These are phyloP conservation scores for Ceratocystis smalleyi DNA, from an alignment of 2,329 filamentous ascomycete genomes.

Conservation along the genomic window DNA sequence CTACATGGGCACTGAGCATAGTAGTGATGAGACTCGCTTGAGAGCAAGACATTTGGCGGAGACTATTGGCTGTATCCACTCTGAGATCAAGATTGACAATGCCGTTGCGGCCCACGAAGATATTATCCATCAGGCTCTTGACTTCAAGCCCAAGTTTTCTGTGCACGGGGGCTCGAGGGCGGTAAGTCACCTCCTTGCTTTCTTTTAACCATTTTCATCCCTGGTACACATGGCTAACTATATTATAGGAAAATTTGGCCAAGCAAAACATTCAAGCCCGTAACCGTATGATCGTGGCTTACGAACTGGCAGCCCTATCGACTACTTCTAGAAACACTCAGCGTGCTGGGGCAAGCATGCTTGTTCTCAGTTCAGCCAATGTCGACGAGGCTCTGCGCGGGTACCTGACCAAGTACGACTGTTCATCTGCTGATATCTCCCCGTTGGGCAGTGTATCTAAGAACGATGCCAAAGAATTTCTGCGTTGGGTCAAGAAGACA, in stretches of 20 bases:
- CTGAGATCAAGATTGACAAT: constrained; percentile 58
- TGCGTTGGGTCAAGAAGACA: constrained; percentile 37
- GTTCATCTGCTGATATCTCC: constrained; percentile 35
- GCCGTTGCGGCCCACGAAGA: constrained; percentile 39
- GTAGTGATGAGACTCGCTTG: constrained; percentile 39
- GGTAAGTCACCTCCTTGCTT: neutral
- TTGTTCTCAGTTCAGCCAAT: constrained; percentile 49
- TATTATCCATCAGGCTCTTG: constrained; percentile 21
- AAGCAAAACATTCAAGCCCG: constrained; percentile 55
- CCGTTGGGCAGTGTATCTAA: constrained; percentile 42
- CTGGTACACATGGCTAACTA: neutral
- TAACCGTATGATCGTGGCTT: constrained; percentile 48
- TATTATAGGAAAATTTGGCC: constrained; percentile 38
- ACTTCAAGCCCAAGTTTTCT: constrained; percentile 28
- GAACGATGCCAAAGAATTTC: constrained; percentile 50
- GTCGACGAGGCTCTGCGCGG: constrained; percentile 34
- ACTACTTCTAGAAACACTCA: constrained; percentile 40
- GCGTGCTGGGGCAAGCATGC: constrained; percentile 37
- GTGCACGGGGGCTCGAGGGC: constrained; percentile 41
- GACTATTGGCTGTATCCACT: constrained; percentile 56
- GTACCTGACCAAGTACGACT: constrained; percentile 35
- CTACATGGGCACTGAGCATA: constrained; percentile 48
- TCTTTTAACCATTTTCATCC: too few species aligned
- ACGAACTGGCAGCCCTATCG: constrained; percentile 46
- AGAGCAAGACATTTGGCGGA: constrained; percentile 44